Conservation (phyloP, 176 grass and related monocot species). For the Ananas comosus region DNA sequence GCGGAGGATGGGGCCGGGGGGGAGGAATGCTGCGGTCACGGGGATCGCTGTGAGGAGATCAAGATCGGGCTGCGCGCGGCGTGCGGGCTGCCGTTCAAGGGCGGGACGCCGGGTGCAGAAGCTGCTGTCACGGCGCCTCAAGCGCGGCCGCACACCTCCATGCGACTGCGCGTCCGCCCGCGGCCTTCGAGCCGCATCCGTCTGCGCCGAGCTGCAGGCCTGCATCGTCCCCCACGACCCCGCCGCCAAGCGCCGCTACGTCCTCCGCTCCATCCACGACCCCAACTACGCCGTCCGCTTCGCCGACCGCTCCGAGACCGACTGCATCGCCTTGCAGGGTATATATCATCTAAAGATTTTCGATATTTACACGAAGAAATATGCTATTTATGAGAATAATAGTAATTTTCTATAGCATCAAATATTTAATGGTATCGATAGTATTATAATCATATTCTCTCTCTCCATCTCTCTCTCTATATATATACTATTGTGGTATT, state of each 20-base stretch:
- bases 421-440: too few relatives aligned
- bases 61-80: constrained; percentile 32
- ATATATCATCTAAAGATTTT: neutral
- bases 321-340: constrained; percentile 59
- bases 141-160: constrained; percentile 33
- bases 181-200: constrained; percentile 8
- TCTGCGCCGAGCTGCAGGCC: constrained; percentile 21
- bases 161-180: constrained; percentile 23
- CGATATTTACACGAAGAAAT: too few relatives aligned
- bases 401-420: too few relatives aligned
- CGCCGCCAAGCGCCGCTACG: constrained; percentile 36
- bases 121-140: constrained; percentile 36
- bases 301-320: constrained; percentile 52
- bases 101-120: constrained; percentile 34
- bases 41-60: constrained; percentile 89
- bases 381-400: too few relatives aligned
- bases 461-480: too few relatives aligned
- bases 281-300: constrained; percentile 66
- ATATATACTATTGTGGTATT: neutral
- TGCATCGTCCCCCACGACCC: constrained; percentile 50
- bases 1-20: constrained; percentile 95
- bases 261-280: constrained; percentile 56
- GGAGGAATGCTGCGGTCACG: constrained; percentile 60
- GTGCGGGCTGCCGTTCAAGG: constrained; percentile 31
- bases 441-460: neutral